Evolutionary conservation across 176 grass and related monocot genomes (phyloP), one percentile per base, ranked within the genome.

Genomic region (Dactylis glomerata): DNA sequence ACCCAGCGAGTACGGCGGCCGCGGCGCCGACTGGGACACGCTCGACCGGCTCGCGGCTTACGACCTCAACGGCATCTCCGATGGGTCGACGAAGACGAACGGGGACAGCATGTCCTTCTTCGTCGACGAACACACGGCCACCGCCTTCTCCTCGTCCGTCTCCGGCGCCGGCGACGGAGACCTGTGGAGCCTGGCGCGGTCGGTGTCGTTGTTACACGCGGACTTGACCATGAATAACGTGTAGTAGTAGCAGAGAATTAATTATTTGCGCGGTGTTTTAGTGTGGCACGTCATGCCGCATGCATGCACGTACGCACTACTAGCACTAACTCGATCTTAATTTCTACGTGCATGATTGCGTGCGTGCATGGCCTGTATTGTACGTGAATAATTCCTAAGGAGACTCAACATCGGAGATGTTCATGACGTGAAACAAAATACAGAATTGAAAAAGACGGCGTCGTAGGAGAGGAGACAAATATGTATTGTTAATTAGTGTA

Each of bases 141-240:
- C 62, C 10, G 41, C 62, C 22, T 88, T 68, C 77, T 73, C 82
- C 54, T 58, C 78, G n/a, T 70, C 91, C 27, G 67, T n/a, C 33
- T 11, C 34, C 66, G 36, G 66, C 15, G 45, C 24, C 68, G 76
- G 72, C 14, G 90, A 95, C 78, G 91, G 91, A 15, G 92, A 97
- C 79, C 91, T 97, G 24, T 97, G 95, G 95, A 97, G 87, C 80
- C 82, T 95, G 34, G 92, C 95, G 31, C 73, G 89, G 73, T 93
- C 90, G 58, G 65, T 80, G 47, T 86, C 92, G 49, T 88, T 90
- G 19, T 34, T 86, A 8, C 86, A 84, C 51, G 88, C 88, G 40
- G 83, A 85, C 82, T 61, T 92, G 33, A 86, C 86, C 23, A 92
- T 84, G 87, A 81, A 91, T 14, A 87, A 84, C 88, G 32, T 78